phyloP scores from a whole-genome alignment of 192 early-diverging fungal genomes.

The Coemansia sp. region DNA sequence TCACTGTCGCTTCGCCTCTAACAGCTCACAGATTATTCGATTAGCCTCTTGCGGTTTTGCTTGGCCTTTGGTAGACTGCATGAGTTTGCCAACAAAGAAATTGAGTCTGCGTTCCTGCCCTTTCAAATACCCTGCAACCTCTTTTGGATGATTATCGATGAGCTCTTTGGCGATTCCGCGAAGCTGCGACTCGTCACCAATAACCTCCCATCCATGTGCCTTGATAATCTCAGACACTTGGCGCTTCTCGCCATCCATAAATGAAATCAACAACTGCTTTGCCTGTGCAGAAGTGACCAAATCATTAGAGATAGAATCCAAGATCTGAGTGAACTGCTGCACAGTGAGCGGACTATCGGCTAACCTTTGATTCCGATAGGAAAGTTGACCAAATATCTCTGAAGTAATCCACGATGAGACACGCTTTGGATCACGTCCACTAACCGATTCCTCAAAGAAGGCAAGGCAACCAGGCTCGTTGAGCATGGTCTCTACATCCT shows the following conservation, averaged over 20 bases:
- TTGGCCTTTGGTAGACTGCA: conserved; percentile 75
- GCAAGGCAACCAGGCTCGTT: conserved; percentile 69
- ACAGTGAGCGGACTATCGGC: conserved; percentile 53
- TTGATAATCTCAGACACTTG: conserved; percentile 59
- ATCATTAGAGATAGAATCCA: conserved; percentile 61
- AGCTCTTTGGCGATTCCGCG: conserved; percentile 15
- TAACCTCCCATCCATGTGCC: conserved; percentile 60
- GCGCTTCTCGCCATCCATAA: conserved; percentile 64
- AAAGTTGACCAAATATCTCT: conserved; percentile 54
- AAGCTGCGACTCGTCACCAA: conserved; percentile 35
- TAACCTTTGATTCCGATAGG: conserved; percentile 32
- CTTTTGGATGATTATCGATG: conserved; percentile 30
- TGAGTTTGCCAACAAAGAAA: conserved; percentile 83
- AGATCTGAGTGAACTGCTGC: conserved; percentile 58
- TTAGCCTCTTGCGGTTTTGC: conserved; percentile 74
- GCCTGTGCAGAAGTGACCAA: conserved; percentile 64
- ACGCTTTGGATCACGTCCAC: conserved; percentile 26
- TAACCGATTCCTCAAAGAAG: conserved; percentile 71
- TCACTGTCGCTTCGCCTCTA: conserved; percentile 13
- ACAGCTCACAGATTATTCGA: conserved; percentile 52
- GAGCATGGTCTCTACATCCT: conserved; percentile 66
- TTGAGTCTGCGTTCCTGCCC: conserved; percentile 69
- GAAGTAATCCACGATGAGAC: conserved; percentile 56
- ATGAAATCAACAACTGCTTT: conserved; percentile 66
- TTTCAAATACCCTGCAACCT: conserved; percentile 61